Percentiles rank a stretch among this genome's conserved stretches.
phyloP scores from a whole-genome alignment of 345 rosid species.

The Populus pruinosa region DNA sequence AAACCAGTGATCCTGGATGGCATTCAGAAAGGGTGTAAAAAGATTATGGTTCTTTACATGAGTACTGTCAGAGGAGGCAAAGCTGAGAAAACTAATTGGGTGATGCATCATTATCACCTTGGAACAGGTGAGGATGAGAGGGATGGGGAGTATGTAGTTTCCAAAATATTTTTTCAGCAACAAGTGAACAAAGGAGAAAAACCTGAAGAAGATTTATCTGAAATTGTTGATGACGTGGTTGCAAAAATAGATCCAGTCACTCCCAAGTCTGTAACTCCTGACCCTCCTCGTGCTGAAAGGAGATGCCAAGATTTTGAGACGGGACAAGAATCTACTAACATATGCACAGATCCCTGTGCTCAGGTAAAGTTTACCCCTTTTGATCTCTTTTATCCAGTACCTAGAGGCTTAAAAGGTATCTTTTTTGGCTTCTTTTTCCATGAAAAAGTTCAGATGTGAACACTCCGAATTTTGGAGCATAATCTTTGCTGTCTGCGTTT shows the following conservation, averaged over 20 bases:
- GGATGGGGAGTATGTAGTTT: slow-evolving; percentile 75
- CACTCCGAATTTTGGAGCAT: not conserved
- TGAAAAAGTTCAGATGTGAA: not conserved
- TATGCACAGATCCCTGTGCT: slow-evolving; percentile 19
- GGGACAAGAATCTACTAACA: slow-evolving; percentile 18
- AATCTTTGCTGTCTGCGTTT: not conserved
- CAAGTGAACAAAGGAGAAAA: slow-evolving; percentile 53
- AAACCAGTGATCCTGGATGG: slow-evolving; percentile 79
- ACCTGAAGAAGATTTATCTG: slow-evolving; percentile 47
- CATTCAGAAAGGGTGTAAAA: slow-evolving; percentile 77
- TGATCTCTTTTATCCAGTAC: not conserved
- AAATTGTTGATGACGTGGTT: slow-evolving; percentile 29
- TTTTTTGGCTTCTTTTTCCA: not conserved
- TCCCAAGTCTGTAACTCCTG: slow-evolving; percentile 69
- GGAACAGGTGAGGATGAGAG: slow-evolving; percentile 89
- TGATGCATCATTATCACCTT: slow-evolving; percentile 96
- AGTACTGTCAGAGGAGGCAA: slow-evolving; percentile 57
- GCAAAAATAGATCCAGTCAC: slow-evolving; percentile 66
- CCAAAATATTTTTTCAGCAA: slow-evolving; percentile 82
- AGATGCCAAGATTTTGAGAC: slow-evolving; percentile 31
- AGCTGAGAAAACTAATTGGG: slow-evolving; percentile 87
- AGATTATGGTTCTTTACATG: slow-evolving; percentile 84
- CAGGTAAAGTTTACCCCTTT: slow-evolving; percentile 40
- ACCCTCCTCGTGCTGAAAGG: slow-evolving; percentile 50
- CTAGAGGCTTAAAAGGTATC: not conserved